Conservation (phyloP, 2,329 filamentous ascomycete species). For the Teratosphaeria viscida region DNA sequence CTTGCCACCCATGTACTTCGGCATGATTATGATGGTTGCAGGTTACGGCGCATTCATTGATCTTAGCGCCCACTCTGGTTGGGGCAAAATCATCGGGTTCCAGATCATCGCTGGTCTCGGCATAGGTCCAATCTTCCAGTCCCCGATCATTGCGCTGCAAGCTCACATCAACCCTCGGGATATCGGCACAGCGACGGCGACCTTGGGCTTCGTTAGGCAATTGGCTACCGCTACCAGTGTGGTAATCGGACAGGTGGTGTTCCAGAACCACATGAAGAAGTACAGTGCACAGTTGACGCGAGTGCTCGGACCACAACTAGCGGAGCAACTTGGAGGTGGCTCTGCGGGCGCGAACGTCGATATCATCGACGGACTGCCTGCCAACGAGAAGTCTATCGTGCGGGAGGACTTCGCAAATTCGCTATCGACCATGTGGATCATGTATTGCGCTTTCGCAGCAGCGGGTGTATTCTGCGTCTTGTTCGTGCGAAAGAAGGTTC, state of each 20-base stretch:
- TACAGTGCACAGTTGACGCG: conserved; percentile 40
- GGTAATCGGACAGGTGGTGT: conserved; percentile 67
- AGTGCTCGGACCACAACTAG: conserved; percentile 42
- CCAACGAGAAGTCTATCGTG: conserved; percentile 33
- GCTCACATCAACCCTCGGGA: conserved; percentile 51
- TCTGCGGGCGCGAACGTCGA: conserved; percentile 52
- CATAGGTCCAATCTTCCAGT: conserved; percentile 58
- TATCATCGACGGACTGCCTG: conserved; percentile 43
- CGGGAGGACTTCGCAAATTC: conserved; percentile 34
- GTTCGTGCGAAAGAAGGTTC: conserved; percentile 32
- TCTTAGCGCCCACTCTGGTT: conserved; percentile 23
- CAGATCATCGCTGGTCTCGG: conserved; percentile 55
- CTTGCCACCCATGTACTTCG: conserved; percentile 42
- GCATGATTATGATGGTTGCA: conserved; percentile 28
- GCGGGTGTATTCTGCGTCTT: conserved; percentile 30
- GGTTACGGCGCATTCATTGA: conserved; percentile 31
- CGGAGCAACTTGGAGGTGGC: conserved; percentile 45
- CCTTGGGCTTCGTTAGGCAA: conserved; percentile 58
- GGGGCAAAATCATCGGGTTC: conserved; percentile 36
- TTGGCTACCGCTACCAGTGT: conserved; percentile 58
- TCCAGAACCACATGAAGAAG: conserved; percentile 61
- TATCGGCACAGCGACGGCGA: conserved; percentile 58
- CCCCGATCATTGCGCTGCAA: conserved; percentile 58
- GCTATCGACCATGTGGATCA: conserved; percentile 40
- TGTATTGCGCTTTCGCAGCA: conserved; percentile 34